A percentile compares a stretch with the other conserved stretches of the same genome.
phyloP scores from a whole-genome alignment of 2,329 filamentous ascomycete species.

The Phaeosphaeriaceae sp. region DNA sequence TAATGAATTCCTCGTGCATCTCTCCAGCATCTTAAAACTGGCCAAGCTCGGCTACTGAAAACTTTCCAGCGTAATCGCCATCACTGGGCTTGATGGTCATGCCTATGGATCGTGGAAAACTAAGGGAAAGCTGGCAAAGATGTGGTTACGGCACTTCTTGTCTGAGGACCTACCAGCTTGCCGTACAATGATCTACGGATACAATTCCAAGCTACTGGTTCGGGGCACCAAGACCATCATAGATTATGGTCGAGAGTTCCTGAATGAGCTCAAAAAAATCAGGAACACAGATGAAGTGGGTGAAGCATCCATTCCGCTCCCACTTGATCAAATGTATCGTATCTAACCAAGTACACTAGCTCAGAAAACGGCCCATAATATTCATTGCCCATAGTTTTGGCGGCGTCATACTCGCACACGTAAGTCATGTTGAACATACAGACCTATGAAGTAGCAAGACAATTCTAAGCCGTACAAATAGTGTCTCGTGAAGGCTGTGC shows the following conservation, averaged over 20 bases:
- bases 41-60: too few relatives aligned
- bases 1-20: too few relatives aligned
- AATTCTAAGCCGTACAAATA: too few relatives aligned
- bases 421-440: too few relatives aligned
- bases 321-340: too few relatives aligned
- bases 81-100: slow-evolving; percentile 11
- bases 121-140: slow-evolving; percentile 1
- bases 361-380: neutral
- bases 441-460: too few relatives aligned
- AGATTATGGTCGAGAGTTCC: neutral
- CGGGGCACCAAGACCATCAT: neutral
- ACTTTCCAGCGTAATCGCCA: too few relatives aligned
- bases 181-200: slow-evolving; percentile 40
- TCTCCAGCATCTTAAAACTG: too few relatives aligned
- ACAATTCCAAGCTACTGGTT: slow-evolving; percentile 42
- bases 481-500: neutral
- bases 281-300: slow-evolving; percentile 11
- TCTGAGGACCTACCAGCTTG: slow-evolving; percentile 13
- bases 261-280: slow-evolving; percentile 16
- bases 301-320: too few relatives aligned
- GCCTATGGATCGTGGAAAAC: slow-evolving; percentile 12
- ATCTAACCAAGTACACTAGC: too few relatives aligned
- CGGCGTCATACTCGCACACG: neutral
- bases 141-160: slow-evolving; percentile 16
- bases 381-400: neutral